Conservation (phyloP, 305 asterid genomes). For the Fraxinus velutina region DNA sequence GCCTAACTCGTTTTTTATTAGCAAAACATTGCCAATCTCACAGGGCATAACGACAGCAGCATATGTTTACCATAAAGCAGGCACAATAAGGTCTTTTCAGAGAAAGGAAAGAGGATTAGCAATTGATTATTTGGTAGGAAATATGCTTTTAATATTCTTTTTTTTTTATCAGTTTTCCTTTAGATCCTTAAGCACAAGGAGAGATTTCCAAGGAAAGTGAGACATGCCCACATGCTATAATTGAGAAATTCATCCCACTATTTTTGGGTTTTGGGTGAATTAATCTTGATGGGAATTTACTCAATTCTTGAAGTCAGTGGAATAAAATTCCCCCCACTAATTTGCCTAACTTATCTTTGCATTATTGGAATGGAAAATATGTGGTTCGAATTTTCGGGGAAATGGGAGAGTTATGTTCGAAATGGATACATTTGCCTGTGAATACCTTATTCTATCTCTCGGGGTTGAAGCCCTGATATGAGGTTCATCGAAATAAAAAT, state of each 20-base stretch:
- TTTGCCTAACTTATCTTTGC: neutral
- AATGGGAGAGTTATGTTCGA: neutral
- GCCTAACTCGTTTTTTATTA: constrained; percentile 23
- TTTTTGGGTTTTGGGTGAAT: neutral
- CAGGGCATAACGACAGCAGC: constrained; percentile 25
- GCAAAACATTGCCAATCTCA: constrained; percentile 16
- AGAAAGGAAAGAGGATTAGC: constrained; percentile 1
- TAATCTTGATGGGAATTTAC: neutral
- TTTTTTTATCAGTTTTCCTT: neutral
- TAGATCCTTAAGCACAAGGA: neutral
- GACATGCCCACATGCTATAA: neutral
- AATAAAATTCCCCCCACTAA: neutral
- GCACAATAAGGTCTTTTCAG: constrained; percentile 24
- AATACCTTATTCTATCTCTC: neutral
- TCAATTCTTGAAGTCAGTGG: neutral
- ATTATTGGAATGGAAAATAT: neutral
- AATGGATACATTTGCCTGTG: neutral
- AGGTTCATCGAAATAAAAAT: neutral
- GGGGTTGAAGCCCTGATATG: too few species aligned
- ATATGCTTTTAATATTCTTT: neutral
- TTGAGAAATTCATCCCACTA: neutral
- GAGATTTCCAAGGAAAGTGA: neutral
- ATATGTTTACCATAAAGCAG: constrained; percentile 43
- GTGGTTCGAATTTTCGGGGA: neutral
- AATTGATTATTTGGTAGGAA: neutral